These are phyloP conservation scores for Blastobotrys aristatus DNA, from an alignment of 1,139 yeast genomes.

Conservation along the genomic window DNA sequence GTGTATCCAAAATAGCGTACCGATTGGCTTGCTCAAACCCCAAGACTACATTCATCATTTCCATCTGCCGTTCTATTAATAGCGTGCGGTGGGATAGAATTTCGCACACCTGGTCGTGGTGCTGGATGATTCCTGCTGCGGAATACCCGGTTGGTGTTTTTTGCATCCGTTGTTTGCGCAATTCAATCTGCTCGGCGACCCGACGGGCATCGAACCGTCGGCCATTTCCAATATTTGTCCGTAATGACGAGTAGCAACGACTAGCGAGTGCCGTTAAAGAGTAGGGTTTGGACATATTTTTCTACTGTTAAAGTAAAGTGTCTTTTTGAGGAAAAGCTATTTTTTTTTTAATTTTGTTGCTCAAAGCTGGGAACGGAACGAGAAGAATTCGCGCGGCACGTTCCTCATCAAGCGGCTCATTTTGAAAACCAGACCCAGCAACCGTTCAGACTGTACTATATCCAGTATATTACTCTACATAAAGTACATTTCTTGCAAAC, in stretches of 20 bases:
- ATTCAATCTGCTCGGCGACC: constrained; percentile 4
- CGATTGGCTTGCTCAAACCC: constrained; percentile 91
- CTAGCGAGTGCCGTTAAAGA: background rate
- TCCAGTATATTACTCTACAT: too few relatives aligned
- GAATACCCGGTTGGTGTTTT: background rate
- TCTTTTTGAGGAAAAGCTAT: too few relatives aligned
- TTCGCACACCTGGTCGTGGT: constrained; percentile 51
- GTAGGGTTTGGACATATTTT: background rate
- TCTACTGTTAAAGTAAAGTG: too few relatives aligned
- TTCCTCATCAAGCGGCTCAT: too few relatives aligned
- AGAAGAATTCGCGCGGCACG: too few relatives aligned
- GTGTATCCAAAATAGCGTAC: constrained; percentile 66
- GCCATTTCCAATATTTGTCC: constrained; percentile 8
- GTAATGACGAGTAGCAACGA: constrained; percentile 9
- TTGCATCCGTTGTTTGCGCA: constrained; percentile 7
- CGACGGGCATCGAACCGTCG: constrained; percentile 5
- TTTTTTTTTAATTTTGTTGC: too few relatives aligned
- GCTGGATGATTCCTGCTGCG: constrained; percentile 35
- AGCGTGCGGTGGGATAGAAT: constrained; percentile 72
- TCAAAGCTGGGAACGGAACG: too few relatives aligned
- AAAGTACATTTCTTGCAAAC: too few relatives aligned
- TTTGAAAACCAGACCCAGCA: too few relatives aligned
- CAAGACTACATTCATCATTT: constrained; percentile 75
- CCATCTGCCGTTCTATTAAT: constrained; percentile 82
- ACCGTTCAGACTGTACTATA: too few relatives aligned